Base-by-base conservation (phyloP, 1,284 basidiomycete species). In the Spongispora temasekensis region DNA sequence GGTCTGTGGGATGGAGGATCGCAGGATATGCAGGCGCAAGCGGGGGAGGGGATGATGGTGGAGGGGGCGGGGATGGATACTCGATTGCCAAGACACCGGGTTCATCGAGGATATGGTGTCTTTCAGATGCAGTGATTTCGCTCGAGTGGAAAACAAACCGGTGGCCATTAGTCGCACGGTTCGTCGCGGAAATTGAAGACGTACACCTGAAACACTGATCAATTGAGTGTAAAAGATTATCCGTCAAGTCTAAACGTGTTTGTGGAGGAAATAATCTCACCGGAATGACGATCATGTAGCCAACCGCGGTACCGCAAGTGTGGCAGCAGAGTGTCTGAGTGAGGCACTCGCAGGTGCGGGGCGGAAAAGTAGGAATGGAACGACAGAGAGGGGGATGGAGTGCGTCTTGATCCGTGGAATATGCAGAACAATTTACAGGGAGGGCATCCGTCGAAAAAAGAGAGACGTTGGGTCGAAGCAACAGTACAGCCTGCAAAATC, bases 111-210 rank as follows among this genome's bases (percentile, higher is more conserved):
- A 91, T 79, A 69, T 92, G 91, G 64, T 83, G 81, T 34, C 93
- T 84, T 71, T 93, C 90, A 32, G 83, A 82, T 12, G 85, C 85
- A n/a, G 74, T 67, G 55, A 95, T 87, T 75, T 93, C 90, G 67
- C 79, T 83, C 55, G 91, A 90, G 77, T 94, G 92, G 73, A 95
- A 93, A 31, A 95, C 93, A 70, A 92, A 94, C 27, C 93, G 88
- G 71, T 95, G 93, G 6, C 92, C 91, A 73, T 94, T 95, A 52
- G 89, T 90, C 25, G 81, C 84, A 67, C 86, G 87, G 70, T 88
- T 88, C 61, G 81, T 83, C 4, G 80, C 81, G 53, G 81, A 80
- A 58, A 85, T 84, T 3, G 87, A 88, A n/a, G 85, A 84, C 21
- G 87, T 91, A 74, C 91, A 93, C 48, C 86, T 85, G 21, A 77